Percentiles rank a stretch among this genome's conserved stretches.
phyloP scores from a whole-genome alignment of 208 protist genomes.

The Leishmania major region DNA sequence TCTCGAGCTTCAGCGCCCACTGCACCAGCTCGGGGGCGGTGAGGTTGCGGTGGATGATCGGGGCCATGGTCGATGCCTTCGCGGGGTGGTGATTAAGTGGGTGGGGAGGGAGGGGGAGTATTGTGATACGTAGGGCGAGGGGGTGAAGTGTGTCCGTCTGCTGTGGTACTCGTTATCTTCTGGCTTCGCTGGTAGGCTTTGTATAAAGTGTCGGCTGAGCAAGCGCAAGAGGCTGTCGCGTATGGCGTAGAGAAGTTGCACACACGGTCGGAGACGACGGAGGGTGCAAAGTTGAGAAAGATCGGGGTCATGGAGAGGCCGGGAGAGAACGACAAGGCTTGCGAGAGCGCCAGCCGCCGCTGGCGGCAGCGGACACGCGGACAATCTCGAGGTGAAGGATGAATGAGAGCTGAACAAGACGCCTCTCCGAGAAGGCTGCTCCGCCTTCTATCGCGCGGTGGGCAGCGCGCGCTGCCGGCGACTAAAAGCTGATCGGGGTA shows the following conservation, averaged over 20 bases:
- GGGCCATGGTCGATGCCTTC: constrained; percentile 17
- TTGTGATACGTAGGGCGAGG: too few species aligned
- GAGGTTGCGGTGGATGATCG: constrained; percentile 54
- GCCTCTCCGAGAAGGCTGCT: not conserved
- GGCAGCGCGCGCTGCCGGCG: too few species aligned
- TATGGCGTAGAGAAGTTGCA: not conserved
- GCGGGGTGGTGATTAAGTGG: not conserved
- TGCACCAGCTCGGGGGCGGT: constrained; percentile 49
- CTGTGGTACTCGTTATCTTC: not conserved
- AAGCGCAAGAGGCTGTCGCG: not conserved
- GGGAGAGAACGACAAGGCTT: not conserved
- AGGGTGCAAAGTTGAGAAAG: not conserved
- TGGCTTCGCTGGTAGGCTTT: not conserved
- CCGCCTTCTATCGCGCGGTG: too few species aligned
- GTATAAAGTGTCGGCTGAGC: not conserved
- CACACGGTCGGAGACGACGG: too few species aligned
- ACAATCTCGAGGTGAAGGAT: not conserved
- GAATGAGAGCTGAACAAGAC: not conserved
- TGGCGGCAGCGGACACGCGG: not conserved
- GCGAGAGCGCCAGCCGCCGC: not conserved
- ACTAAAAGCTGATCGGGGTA: too few species aligned
- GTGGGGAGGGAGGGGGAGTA: not conserved
- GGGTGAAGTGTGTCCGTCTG: too few species aligned
- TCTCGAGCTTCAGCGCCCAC: constrained; percentile 73
- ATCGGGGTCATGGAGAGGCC: not conserved